A percentile compares a stretch with the other conserved stretches of the same genome.
phyloP scores from a whole-genome alignment of 352 stramenopile species.

The Plasmopara viticola region DNA sequence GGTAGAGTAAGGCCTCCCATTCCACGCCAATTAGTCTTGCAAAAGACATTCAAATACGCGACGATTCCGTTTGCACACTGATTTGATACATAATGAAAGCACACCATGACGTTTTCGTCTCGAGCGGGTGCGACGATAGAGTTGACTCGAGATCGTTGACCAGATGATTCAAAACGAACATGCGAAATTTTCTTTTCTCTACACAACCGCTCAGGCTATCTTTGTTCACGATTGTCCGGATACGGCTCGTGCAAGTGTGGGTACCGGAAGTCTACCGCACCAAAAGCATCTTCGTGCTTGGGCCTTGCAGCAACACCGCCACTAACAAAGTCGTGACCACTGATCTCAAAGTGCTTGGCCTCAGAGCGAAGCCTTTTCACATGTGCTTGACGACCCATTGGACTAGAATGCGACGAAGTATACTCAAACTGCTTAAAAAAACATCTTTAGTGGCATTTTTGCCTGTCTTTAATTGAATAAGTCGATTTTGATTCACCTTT shows the following conservation, averaged over 20 bases:
- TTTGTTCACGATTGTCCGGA: no score
- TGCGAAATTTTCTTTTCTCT: conserved; percentile 73
- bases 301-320: conserved; percentile 36
- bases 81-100: conserved; percentile 38
- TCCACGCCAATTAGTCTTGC: conserved; percentile 54
- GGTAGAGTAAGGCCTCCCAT: no score
- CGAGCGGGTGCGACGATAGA: conserved; percentile 41
- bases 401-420: conserved; percentile 56
- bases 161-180: conserved; percentile 57
- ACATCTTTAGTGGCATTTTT: conserved; percentile 60
- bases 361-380: conserved; percentile 61
- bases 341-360: conserved; percentile 64
- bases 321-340: conserved; percentile 63
- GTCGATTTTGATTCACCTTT: conserved; percentile 75
- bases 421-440: conserved; percentile 80
- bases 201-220: conserved; percentile 43
- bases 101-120: conserved; percentile 59
- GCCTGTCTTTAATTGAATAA: conserved; percentile 25
- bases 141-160: conserved; percentile 44
- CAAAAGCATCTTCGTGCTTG: conserved; percentile 77
- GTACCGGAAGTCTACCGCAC: conserved; percentile 43
- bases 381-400: conserved; percentile 53
- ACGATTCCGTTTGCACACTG: conserved; percentile 56
- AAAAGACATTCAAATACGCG: conserved; percentile 81
- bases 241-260: conserved; percentile 68